Conservation (phyloP, 495 filamentous ascomycete species). For the Elaphomyces granulatus region DNA sequence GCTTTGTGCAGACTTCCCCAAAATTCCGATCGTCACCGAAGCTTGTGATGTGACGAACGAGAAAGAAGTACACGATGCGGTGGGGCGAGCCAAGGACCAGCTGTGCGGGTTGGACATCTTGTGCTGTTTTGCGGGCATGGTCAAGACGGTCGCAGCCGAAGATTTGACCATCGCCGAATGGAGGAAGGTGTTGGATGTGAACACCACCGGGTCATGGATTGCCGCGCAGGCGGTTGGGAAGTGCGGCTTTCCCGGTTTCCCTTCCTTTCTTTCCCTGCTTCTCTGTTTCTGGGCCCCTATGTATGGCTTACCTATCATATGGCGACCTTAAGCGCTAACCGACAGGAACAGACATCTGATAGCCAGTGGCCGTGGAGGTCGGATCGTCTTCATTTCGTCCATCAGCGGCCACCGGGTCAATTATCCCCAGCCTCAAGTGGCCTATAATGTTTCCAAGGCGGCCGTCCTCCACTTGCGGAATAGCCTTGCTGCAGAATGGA, state of each 20-base stretch:
- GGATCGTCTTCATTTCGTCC: constrained; percentile 49
- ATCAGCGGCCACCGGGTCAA: constrained; percentile 48
- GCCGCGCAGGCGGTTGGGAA: constrained; percentile 47
- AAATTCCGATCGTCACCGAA: constrained; percentile 28
- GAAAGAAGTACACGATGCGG: constrained; percentile 26
- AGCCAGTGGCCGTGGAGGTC: constrained; percentile 29
- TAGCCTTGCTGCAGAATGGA: constrained; percentile 33
- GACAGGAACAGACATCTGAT: constrained; percentile 16
- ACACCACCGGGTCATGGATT: constrained; percentile 50
- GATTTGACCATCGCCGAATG: constrained; percentile 40
- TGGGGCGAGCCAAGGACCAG: constrained; percentile 20
- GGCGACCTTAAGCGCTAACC: constrained; percentile 2
- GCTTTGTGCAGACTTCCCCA: constrained; percentile 38
- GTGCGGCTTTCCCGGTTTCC: constrained; percentile 23
- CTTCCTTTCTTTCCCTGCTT: no score
- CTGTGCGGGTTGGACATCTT: constrained; percentile 43
- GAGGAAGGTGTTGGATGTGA: constrained; percentile 46
- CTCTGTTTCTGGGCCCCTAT: not conserved
- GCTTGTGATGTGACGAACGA: constrained; percentile 44
- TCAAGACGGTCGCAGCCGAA: constrained; percentile 39
- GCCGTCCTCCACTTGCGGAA: constrained; percentile 20
- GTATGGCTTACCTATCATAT: not conserved
- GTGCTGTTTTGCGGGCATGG: constrained; percentile 53
- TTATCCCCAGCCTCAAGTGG: constrained; percentile 29
- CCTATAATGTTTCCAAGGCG: constrained; percentile 32